Evolutionary conservation across 176 grass and related monocot species (phyloP), one percentile per base, ranked within the genome.

Genomic region (Carex scoparia): DNA sequence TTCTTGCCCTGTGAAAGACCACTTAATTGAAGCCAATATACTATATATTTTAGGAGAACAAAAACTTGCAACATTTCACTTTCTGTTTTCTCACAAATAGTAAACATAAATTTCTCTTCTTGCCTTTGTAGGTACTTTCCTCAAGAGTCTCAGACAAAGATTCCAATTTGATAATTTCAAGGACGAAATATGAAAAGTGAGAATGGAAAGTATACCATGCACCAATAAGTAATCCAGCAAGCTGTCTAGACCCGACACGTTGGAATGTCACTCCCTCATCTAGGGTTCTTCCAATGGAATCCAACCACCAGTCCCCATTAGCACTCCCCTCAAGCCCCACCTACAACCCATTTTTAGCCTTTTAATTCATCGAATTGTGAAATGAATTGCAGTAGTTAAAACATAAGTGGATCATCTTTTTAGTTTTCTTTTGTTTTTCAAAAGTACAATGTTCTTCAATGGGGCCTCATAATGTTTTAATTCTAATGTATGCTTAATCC

Each of bases 231-330:
- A 98, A 88, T 66, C 91, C 95, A 81, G 93, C 95, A 81, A 98
- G 88, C 77, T 98, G 95, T 76, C 95, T 94, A 62, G 95, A 98
- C 83, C 95, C 95, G 86, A 98, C 95, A 61, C 91, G 93, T 55
- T 95, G 88, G 83, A 98, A 98, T 7, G 91, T 90, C 51, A 88
- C 86, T 44, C 95, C 95, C 76, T 98, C 95, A 66, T 93, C 89
- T 87, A 98, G 90, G 16, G 92, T 92, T 82, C 87, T 94, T 54
- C 92, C 95, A 63, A 98, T 94, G 84, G 90, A 88, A 27, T 93
- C 92, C 84, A 98, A 93, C 95, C 95, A 98, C 95, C 95, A 98
- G 84, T 98, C 92, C n/a, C 95, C 95, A 83, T 98, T 94, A 28
- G 95, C 86, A 86, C 95, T 98, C 49, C 92, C 95, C 88, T 98